Evolutionary conservation across 192 early-diverging fungal genomes (phyloP), one percentile per base, ranked within the genome.

Genomic region (Linnemannia elongata): DNA sequence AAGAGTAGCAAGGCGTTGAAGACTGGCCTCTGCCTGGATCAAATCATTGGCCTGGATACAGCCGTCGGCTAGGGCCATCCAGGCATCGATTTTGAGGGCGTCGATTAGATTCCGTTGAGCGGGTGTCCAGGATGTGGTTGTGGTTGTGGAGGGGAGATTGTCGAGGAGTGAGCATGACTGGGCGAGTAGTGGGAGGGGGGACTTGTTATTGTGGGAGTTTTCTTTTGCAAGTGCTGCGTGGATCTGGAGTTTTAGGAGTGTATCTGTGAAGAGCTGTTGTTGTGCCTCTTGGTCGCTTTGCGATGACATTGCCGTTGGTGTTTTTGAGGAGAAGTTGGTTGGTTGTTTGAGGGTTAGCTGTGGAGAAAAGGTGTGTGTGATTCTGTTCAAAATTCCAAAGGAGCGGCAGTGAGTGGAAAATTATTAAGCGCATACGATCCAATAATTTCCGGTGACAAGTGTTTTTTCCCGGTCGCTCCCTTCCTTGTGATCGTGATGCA

Each of bases 151-250:
- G 9, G 84, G 79, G 35, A 87, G 60, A 33, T 87, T 87, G 52
- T 87, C 85, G 27, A 87, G 76, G 35, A 87, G 45, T 7, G 85
- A 75, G 49, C 85, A 87, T 15, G 79, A 81, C 49, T 87, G 71
- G 33, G 85, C 85, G 3, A 87, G 66, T 8, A 81, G 54, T 22
- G 85, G 85, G 18, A 87, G n/a, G 33, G 85, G 79, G 4, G 85
- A 81, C 41, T 78, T 87, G 18, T 81, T 80, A 39, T 78, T 78
- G 63, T 75, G 72, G 15, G 74, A 54, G 22, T 81, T 44, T 70
- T 87, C 76, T 41, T 78, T 81, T 10, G 80, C 79, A 8, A 87
- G 71, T 1, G 79, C 79, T 6, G 79, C 77, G 24, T 81, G 76
- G 22, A 87, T 68, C 44, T 87, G 85, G 5, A 87, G 42, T n/a